Evolutionary conservation across 768 basidiomycete genomes (phyloP).

Genomic region (Lactifluus echinatus): DNA sequence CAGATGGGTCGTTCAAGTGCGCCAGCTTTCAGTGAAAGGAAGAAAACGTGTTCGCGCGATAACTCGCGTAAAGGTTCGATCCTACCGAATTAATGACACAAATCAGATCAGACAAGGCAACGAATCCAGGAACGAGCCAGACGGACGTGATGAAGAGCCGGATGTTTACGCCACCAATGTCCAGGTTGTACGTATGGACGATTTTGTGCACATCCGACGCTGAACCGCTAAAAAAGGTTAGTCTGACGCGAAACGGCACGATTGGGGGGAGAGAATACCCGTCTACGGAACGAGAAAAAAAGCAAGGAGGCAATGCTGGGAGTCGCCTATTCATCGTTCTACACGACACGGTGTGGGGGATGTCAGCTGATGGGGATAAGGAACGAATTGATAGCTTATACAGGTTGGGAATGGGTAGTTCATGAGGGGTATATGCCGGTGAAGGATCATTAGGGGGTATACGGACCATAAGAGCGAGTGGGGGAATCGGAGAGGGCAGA

Average conservation of each 20-base stretch:
- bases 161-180: conserved; percentile 5
- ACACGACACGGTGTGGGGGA: neutral
- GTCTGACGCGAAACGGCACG: neutral
- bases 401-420: neutral
- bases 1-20: conserved; percentile 47
- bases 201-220: conserved; percentile 1
- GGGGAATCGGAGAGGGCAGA: too few relatives aligned
- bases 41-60: conserved; percentile 39
- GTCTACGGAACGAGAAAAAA: neutral
- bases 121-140: neutral
- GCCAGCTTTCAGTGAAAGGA: conserved; percentile 45
- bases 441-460: neutral
- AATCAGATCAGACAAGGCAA: neutral
- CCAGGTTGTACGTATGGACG: conserved; percentile 10
- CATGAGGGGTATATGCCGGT: conserved; percentile 8
- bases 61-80: conserved; percentile 20
- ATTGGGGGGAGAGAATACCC: neutral
- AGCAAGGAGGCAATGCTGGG: neutral
- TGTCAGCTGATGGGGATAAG: neutral
- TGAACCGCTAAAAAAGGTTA: neutral
- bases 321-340: conserved; percentile 3
- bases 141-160: conserved; percentile 18
- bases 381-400: neutral
- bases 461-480: neutral
- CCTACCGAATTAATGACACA: neutral